A percentile compares a stretch with the other conserved stretches of the same genome.
Conservation (phyloP, 257 asterid genomes). For the Forsythia suspensa region DNA sequence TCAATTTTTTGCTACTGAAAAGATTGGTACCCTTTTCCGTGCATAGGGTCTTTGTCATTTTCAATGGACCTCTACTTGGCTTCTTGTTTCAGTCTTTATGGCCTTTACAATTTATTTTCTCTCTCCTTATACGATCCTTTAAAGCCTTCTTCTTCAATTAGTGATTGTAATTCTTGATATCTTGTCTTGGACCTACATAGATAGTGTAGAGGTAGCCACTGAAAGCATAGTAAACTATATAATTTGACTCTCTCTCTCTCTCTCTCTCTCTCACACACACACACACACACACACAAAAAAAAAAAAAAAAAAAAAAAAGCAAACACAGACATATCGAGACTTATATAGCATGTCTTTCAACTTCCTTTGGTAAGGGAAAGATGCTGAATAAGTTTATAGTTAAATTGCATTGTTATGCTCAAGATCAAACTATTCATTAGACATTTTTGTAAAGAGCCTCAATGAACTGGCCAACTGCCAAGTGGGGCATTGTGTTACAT, state of each 20-base stretch:
- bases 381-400: background rate
- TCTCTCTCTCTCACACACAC: background rate
- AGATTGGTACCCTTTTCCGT: background rate
- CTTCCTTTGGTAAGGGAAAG: conserved; percentile 1
- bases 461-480: background rate
- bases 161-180: conserved; percentile 7
- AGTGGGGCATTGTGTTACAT: conserved; percentile 11
- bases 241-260: background rate
- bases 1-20: background rate
- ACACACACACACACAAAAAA: no score
- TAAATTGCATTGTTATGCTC: background rate
- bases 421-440: background rate
- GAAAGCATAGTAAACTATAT: background rate
- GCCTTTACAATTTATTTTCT: background rate
- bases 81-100: background rate
- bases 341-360: background rate
- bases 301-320: no score
- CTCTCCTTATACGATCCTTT: background rate
- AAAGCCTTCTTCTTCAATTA: background rate
- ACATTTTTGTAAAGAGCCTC: background rate
- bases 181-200: background rate
- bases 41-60: background rate
- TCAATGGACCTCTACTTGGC: background rate
- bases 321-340: background rate
- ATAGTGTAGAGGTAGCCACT: background rate